Evolutionary conservation across 2,329 filamentous ascomycete species (phyloP).

Genomic region (Botrytis medusae): DNA sequence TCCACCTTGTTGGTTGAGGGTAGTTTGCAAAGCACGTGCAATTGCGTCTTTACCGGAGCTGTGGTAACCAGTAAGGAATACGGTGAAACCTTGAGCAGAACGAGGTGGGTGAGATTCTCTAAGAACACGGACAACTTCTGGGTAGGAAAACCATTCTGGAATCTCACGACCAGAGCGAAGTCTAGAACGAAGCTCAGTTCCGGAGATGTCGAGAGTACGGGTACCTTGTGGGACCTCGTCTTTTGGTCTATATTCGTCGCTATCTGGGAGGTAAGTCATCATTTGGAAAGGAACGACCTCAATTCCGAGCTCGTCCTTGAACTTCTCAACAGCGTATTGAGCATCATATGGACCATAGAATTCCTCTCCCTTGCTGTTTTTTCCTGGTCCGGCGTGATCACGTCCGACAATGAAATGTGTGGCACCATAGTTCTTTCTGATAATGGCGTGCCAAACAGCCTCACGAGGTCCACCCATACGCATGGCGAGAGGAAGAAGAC

Average conservation of each 20-base stretch:
- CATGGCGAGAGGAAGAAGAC: constrained; percentile 94
- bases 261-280: constrained; percentile 98
- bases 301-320: constrained; percentile 94
- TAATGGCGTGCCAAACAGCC: constrained; percentile 99
- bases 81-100: constrained; percentile 90
- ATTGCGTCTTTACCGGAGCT: constrained; percentile 98
- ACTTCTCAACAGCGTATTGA: constrained; percentile 93
- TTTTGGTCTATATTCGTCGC: constrained; percentile 91
- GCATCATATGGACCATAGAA: constrained; percentile 99
- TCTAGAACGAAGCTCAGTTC: constrained; percentile 87
- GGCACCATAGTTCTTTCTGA: constrained; percentile 98
- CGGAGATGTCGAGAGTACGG: constrained; percentile 84
- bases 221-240: constrained; percentile 83
- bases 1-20: constrained; percentile 95
- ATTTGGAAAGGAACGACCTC: constrained; percentile 99
- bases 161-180: constrained; percentile 91
- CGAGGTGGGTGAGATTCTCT: constrained; percentile 94
- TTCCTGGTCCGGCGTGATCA: constrained; percentile 96
- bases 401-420: constrained; percentile 99
- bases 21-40: constrained; percentile 91
- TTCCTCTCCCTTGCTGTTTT: constrained; percentile 95
- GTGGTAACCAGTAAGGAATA: constrained; percentile 96
- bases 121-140: constrained; percentile 94
- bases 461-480: constrained; percentile 98
- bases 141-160: constrained; percentile 99